Evolutionary conservation across 495 filamentous ascomycete genomes (phyloP), one percentile per base, ranked within the genome.

Genomic region (Copromyces sp.): DNA sequence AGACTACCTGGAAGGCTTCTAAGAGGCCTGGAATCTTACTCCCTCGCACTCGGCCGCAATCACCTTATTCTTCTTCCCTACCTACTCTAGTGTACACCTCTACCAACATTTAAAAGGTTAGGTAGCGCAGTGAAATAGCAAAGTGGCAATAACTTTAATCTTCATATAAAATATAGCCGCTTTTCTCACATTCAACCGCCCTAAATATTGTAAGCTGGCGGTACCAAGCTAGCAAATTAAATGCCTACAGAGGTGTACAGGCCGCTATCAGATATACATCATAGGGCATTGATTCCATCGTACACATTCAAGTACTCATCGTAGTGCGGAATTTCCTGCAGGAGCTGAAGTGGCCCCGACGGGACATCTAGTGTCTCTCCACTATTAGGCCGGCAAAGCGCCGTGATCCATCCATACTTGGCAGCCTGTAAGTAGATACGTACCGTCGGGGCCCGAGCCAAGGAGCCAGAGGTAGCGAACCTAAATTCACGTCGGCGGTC

Each of bases 331-430:
- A 29, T 12, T 12, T 29, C 20, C 47, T 59, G 45, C 45, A 29
- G n/a, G 20, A 12, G 20, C 47, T 29, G 47, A 59, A 59, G 47
- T 59, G n/a, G n/a, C 47, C n/a, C 45, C n/a, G 45, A 53, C 9
- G 20, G 45, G 20, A 53, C 45, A 73, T 78, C 76, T 73, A 74
- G 74, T 65, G 59, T 68, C 77, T 78, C 83, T 84, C 84, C 84
- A 86, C 84, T 84, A 85, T 86, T 86, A 82, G 81, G 82, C 84
- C 84, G 84, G 84, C 80, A 80, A 86, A 85, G 79, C 81, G 84
- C 84, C 84, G 84, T 80, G 79, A 74, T 73, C 77, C 77, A 77
- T 77, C 75, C 75, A 68, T 65, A 59, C 20, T 59, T 53, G 45
- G 45, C 44, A 47, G 44, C 44, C 44, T 59, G n/a, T n/a, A 59